Conservation (phyloP, 2,329 filamentous ascomycete genomes). For the Dothidotthia symphoricarpi region DNA sequence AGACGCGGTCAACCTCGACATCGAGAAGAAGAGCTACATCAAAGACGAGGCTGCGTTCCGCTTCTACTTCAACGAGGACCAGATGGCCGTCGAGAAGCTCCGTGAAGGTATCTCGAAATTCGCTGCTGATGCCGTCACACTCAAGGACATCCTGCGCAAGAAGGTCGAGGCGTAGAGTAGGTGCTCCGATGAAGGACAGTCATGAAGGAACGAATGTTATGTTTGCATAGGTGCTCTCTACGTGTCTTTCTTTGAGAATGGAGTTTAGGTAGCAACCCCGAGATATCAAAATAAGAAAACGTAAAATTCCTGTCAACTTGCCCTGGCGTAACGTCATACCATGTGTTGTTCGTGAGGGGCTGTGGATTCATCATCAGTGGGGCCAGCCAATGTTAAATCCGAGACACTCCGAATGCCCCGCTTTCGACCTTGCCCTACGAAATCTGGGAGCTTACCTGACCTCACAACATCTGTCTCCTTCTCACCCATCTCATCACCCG, state of each 20-base stretch:
- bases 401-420: constrained; percentile 32
- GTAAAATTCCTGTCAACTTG: constrained; percentile 1
- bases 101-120: constrained; percentile 99
- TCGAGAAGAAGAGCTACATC: constrained; percentile 90
- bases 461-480: constrained; percentile 8
- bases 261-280: constrained; percentile 19
- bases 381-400: no score
- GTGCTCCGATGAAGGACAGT: constrained; percentile 25
- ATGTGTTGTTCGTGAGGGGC: constrained; percentile 4
- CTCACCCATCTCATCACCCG: constrained; percentile 11
- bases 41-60: constrained; percentile 87
- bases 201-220: constrained; percentile 24
- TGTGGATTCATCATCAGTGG: constrained; percentile 31
- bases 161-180: constrained; percentile 62
- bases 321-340: constrained; percentile 4
- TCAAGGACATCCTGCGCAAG: constrained; percentile 86
- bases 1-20: constrained; percentile 64
- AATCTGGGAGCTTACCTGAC: constrained; percentile 16
- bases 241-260: constrained; percentile 6
- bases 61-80: constrained; percentile 99
- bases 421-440: constrained; percentile 22
- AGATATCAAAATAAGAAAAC: constrained; percentile 18
- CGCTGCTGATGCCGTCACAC: constrained; percentile 87
- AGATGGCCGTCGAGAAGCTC: constrained; percentile 99
- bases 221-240: constrained; percentile 14